Base-by-base conservation (phyloP, 805 yeast genomes). In the Myxozyma geophila region DNA sequence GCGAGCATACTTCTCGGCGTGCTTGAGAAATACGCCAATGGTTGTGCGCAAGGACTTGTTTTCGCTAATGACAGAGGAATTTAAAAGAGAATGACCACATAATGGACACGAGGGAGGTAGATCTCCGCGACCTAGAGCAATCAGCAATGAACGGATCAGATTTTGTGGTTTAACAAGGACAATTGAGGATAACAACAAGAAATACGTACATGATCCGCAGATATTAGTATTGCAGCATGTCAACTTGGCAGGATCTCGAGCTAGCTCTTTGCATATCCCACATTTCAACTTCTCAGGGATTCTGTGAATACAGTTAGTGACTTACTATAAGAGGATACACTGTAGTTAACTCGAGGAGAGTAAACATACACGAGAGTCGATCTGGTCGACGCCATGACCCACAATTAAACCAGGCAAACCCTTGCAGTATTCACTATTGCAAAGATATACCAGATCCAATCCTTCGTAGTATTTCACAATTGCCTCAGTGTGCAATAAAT, bases 221-320 rank as follows among this genome's bases (percentile, higher is more conserved):
- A 64, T 56, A 36, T 54, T 66, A 3, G 64, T 37, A 8, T 58
- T 54, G 49, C 69, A 66, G 51, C 69, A 66, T 10, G 64, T 60
- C 35, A 66, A 35, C 40, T 50, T 54, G 7, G 52, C 64, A 10
- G 69, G 60, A 40, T 66, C 64, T n/a, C 57, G 36, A 15, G 69
- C 69, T 10, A 66, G 62, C 23, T 64, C 52, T 36, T 55, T 51
- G 49, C 69, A 66, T 5, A 46, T 49, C n/a, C 35, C 52, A 39
- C 69, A 66, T 44, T 59, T 64, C 19, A 63, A 35, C 13, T 63
- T 59, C 49, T 66, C 68, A 10, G 69, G 69, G 7, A 66, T 66
- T 33, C 69, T 66, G 28, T 8, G 9, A 19, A 21, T 19, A 7
- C 12, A 19, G 43, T 15, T 21, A 28, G 41, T 41, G 28, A 17